Evolutionary conservation across 371 early-diverging fungal species (phyloP), one percentile per base, ranked within the genome.

Genomic region (Mucor plumbeus): DNA sequence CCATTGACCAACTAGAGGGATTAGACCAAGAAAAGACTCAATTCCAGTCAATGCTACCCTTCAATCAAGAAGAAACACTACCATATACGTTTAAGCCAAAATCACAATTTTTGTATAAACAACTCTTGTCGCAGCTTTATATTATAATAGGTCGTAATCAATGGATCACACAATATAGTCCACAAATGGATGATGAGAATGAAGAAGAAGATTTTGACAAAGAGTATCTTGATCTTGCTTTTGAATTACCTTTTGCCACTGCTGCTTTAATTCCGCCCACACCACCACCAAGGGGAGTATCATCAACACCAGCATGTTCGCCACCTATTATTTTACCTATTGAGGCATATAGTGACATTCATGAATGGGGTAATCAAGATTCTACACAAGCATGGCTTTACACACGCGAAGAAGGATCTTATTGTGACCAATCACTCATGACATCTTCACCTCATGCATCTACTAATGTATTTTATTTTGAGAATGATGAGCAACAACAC

Each of bases 211-310:
- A 21, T 5, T 39, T 21, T 11, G 31, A 36, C 21, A 34, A 31
- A 15, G 57, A 56, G 17, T 59, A 59, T 39, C 21, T 39, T 10
- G 36, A 21, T 0, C 36, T 59, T 5, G 59, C 39, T 7, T 47
- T 47, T 33, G 48, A 44, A 19, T 19, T 61, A 4, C 61, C 61
- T 17, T 61, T n/a, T 36, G 47, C 61, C 13, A 44, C 61, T 3
- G 61, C 61, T 55, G 33, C 33, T 5, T 41, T 33, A 0, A 33
- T 17, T 7, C 54, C 63, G 26, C 50, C 38, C 7, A 39, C 63
- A 31, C 63, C 63, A 17, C 40, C 41, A 11, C 40, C 55, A 10
- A 61, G 48, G 36, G 35, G 36, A 35, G 10, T 36, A 6, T 35
- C n/a, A 8, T 31, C 13, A 19, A 60, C 60, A 33, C 60, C 60